Evolutionary conservation across 306 rosid species (phyloP), one percentile per base, ranked within the genome.

Genomic region (Acacia confusa): DNA sequence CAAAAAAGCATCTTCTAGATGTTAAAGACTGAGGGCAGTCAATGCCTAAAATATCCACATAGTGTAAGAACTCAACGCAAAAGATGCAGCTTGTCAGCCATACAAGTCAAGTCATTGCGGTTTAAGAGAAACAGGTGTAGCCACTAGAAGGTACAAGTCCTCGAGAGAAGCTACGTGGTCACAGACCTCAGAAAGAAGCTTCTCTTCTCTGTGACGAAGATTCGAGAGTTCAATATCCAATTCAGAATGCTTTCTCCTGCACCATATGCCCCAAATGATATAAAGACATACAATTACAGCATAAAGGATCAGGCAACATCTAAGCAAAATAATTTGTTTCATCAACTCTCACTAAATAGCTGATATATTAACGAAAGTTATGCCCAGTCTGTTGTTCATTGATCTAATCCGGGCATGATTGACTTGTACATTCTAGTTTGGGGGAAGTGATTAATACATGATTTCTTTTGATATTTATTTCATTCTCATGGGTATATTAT

Each of bases 201-300:
- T 95, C 79, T 93, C 94, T 82, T 93, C 99, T 81, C 89, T 89
- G 81, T 86, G 89, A 85, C 91, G 90, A 81, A 92, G 95, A 91
- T 91, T 90, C 28, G 98, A 95, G 79, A 95, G 90, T 80, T 95
- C 99, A 81, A 92, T 94, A 24, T 71, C 89, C 90, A 95, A 83
- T 79, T 95, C 99, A 11, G 93, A 89, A 87, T 95, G 96, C 84
- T 95, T 95, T 87, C 97, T 92, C 97, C 99, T 95, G 96, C 72
- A 68, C 78, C 81, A 82, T 47, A 78, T 57, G 74, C 69, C 82
- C 16, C 30, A 72, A 43, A 68, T 76, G 76, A 61, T 43, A 64
- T 70, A 70, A 75, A 4, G 1, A 28, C 30, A 63, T 55, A 68
- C 64, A 64, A 44, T 58, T 64, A 68, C 6, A 24, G 76, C 57